Base-by-base conservation (phyloP, 1,284 basidiomycete species). In the Vanrija pseudolonga region DNA sequence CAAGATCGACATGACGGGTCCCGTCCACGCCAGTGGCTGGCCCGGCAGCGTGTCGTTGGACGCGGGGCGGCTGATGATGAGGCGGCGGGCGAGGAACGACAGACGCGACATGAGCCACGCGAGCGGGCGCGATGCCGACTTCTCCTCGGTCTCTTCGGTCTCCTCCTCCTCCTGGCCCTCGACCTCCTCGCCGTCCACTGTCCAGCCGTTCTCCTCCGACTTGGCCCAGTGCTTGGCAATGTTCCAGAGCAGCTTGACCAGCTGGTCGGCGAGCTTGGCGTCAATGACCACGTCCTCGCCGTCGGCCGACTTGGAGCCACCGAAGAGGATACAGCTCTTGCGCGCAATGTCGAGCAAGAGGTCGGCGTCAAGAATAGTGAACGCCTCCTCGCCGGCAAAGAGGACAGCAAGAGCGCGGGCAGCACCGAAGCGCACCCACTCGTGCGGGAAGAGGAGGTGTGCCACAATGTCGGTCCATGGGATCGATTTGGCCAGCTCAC, bases 191-290 rank as follows among this genome's bases (percentile, higher is more conserved):
- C 59, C 60, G n/a, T 67, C 68, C 12, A 70, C 22, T 50, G 47
- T 32, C 55, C 50, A 17, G 48, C 39, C 52, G 28, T 51, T 47
- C 20, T 56, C 52, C 45, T 49, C 53, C 58, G 70, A 69, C 43
- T 72, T 71, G n/a, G 77, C 83, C 77, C 93, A 94, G 73, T 85
- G 86, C 75, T 90, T 92, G 26, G 89, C 89, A 28, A 96, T 79
- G 68, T 88, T 96, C 68, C 96, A 92, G 15, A 98, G 75, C 62
- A 98, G 93, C 80, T 97, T 98, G 67, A 97, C 91, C 15, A 92
- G 79, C 76, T 98, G 91, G 59, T 96, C 76, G 51, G 87, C 83
- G 17, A 95, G 79, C 4, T 82, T 75, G 39, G 86, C 85, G 64
- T 93, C 90, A 39, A 98, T 77, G 14, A 71, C 59, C 11, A 66